A percentile compares a stretch with the other conserved stretches of the same genome.
phyloP scores from a whole-genome alignment of 164 flowering plant genomes.

The Vitis amurensis region DNA sequence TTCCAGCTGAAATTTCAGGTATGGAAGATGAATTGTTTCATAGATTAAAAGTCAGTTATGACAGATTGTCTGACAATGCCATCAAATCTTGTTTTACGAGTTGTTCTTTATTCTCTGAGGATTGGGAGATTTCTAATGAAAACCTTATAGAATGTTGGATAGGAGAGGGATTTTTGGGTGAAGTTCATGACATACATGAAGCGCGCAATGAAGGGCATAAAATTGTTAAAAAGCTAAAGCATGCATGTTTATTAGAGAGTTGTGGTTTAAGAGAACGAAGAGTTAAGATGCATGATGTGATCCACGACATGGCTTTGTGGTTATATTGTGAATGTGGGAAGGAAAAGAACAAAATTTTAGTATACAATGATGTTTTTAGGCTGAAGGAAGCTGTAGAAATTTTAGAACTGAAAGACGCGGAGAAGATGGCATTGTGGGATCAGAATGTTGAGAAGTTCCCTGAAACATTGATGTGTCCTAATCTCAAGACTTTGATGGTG shows the following conservation, averaged over 20 bases:
- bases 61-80: slow-evolving; percentile 1
- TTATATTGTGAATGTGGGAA: background rate
- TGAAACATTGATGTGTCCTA: background rate
- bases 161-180: slow-evolving; percentile 16
- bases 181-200: background rate
- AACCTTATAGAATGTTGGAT: slow-evolving; percentile 14
- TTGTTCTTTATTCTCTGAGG: slow-evolving; percentile 15
- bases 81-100: slow-evolving; percentile 9
- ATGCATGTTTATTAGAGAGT: slow-evolving; percentile 7
- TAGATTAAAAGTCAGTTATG: slow-evolving; percentile 12
- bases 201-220: slow-evolving; percentile 6
- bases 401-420: background rate
- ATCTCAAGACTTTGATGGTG: too few relatives aligned
- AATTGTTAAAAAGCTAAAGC: background rate
- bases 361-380: background rate
- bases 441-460: background rate
- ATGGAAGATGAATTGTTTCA: background rate
- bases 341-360: background rate
- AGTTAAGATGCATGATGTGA: slow-evolving; percentile 18
- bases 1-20: slow-evolving; percentile 6
- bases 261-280: background rate
- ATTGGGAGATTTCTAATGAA: background rate
- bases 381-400: background rate
- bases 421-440: background rate
- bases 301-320: slow-evolving; percentile 16